Percentiles rank a stretch among this genome's conserved stretches.
Conservation (phyloP, 106 monocot genomes). For the Dactylorhiza incarnata region DNA sequence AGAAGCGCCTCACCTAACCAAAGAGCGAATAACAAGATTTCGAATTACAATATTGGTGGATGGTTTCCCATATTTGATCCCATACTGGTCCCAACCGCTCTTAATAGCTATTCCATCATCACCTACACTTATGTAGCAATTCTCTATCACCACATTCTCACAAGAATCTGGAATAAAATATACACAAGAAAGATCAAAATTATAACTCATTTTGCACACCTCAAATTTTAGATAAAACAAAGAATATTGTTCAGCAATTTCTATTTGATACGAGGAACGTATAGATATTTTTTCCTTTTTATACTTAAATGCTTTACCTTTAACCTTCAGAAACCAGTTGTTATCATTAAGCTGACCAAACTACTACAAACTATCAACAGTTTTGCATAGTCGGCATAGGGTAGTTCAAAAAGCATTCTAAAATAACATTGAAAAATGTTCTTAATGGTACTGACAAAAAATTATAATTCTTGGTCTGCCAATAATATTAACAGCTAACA, state of each 20-base stretch:
- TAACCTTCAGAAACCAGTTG: not conserved
- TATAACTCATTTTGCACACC: not conserved
- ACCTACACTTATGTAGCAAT: constrained; percentile 64
- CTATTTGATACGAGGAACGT: not conserved
- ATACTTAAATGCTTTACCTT: not conserved
- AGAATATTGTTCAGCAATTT: not conserved
- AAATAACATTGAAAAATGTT: not conserved
- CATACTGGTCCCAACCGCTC: constrained; percentile 81
- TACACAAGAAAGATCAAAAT: not conserved
- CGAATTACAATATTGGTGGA: constrained; percentile 60
- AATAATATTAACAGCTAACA: not conserved
- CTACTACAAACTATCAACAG: not conserved
- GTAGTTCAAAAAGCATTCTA: not conserved
- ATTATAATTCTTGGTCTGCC: not conserved
- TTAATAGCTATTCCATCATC: constrained; percentile 84
- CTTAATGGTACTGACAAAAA: not conserved
- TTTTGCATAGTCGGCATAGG: not conserved
- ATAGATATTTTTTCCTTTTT: not conserved
- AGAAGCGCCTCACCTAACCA: constrained; percentile 43
- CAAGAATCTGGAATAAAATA: constrained; percentile 55
- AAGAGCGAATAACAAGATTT: constrained; percentile 45
- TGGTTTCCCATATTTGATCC: constrained; percentile 55
- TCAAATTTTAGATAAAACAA: not conserved
- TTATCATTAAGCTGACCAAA: not conserved
- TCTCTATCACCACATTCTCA: constrained; percentile 59